Evolutionary conservation across 2,329 filamentous ascomycete genomes (phyloP).

Genomic region (Fusarium sp.): DNA sequence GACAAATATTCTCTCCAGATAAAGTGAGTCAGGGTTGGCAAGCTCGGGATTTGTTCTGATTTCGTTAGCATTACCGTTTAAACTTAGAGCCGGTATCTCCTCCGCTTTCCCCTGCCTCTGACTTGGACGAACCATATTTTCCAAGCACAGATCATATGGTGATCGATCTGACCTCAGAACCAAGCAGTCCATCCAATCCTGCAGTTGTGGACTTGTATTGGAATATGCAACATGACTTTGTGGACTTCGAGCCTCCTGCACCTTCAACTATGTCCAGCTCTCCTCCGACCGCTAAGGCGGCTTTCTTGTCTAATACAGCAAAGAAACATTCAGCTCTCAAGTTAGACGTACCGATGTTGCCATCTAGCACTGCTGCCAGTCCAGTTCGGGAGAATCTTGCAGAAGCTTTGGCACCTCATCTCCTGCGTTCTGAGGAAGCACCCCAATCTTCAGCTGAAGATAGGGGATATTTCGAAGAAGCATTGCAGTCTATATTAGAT

Average conservation of each 20-base stretch:
- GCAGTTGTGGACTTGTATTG: constrained; percentile 8
- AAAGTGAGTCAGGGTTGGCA: background rate
- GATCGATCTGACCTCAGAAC: constrained; percentile 45
- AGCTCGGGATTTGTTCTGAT: background rate
- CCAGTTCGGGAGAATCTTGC: background rate
- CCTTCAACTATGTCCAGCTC: constrained; percentile 24
- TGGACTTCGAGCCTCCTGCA: constrained; percentile 33
- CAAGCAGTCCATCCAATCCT: constrained; percentile 35
- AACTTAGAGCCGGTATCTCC: constrained; percentile 36
- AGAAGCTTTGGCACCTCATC: background rate
- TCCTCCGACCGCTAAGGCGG: background rate
- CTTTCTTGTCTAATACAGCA: background rate
- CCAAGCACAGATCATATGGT: constrained; percentile 24
- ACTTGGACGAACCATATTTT: constrained; percentile 26
- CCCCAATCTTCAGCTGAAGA: background rate
- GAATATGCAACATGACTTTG: background rate
- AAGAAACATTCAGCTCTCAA: constrained; percentile 10
- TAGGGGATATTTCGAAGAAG: constrained; percentile 35
- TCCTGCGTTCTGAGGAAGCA: background rate
- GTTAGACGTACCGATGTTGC: constrained; percentile 37
- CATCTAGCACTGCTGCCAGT: constrained; percentile 18
- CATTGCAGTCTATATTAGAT: constrained; percentile 35
- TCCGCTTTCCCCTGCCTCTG: constrained; percentile 41
- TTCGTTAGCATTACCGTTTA: background rate
- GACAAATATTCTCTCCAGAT: constrained; percentile 5